Conservation (phyloP, 352 stramenopile species). For the Pythium angustatum region DNA sequence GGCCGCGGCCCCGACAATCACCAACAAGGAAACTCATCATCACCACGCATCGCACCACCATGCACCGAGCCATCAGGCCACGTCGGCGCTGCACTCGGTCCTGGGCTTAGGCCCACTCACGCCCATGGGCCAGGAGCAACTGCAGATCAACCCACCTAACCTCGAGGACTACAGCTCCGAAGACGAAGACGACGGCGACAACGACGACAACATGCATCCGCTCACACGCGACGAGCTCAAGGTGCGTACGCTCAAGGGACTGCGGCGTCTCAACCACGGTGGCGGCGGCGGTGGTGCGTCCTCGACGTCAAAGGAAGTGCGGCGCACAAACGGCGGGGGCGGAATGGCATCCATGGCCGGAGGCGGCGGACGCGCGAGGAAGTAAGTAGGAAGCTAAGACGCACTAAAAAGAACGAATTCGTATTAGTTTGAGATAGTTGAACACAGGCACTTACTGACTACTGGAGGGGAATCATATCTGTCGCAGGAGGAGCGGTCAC, state of each 20-base stretch:
- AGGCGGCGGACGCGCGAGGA: slow-evolving; percentile 1
- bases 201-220: slow-evolving; percentile 85
- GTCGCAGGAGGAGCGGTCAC: neutral
- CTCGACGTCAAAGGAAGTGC: slow-evolving; percentile 34
- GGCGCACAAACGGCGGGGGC: slow-evolving; percentile 25
- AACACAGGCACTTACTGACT: neutral
- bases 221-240: slow-evolving; percentile 93
- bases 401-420: neutral
- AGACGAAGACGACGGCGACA: slow-evolving; percentile 85
- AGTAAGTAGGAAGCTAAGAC: neutral
- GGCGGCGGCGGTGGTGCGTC: slow-evolving; percentile 4
- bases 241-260: slow-evolving; percentile 84
- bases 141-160: slow-evolving; percentile 94
- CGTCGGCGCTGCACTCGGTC: slow-evolving; percentile 57
- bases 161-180: slow-evolving; percentile 95
- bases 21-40: too few species aligned
- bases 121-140: slow-evolving; percentile 87
- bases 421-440: slow-evolving; percentile 13
- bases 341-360: neutral
- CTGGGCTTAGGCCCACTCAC: slow-evolving; percentile 82
- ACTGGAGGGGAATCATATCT: neutral
- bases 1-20: slow-evolving; percentile 15
- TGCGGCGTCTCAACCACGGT: slow-evolving; percentile 59
- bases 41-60: too few species aligned
- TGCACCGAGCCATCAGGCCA: too few species aligned